Conservation (phyloP, 148 eudicot species). For the Cornus controversa region DNA sequence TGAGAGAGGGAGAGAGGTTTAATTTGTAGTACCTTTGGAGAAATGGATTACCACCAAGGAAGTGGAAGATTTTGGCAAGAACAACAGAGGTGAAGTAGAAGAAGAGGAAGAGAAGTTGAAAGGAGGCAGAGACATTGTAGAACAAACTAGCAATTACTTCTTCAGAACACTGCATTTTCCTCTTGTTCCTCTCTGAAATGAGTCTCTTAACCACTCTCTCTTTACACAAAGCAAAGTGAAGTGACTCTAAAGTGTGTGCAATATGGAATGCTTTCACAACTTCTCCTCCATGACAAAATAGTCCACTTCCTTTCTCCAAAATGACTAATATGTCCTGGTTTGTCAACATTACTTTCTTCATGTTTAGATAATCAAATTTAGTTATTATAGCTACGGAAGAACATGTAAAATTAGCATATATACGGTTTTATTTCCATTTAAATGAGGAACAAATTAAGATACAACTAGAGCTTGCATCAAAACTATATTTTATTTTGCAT, state of each 20-base stretch:
- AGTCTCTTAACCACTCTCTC: slow-evolving; percentile 1
- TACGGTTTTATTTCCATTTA: too few species aligned
- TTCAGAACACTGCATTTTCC: slow-evolving; percentile 79
- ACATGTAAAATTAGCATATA: neutral
- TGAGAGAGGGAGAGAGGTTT: neutral
- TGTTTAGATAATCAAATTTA: too few species aligned
- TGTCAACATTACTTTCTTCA: neutral
- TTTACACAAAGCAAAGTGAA: slow-evolving; percentile 20
- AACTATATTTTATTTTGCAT: too few species aligned
- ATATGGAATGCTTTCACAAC: slow-evolving; percentile 32
- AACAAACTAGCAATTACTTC: slow-evolving; percentile 59
- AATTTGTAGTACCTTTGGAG: slow-evolving; percentile 32
- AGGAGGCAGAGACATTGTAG: slow-evolving; percentile 46
- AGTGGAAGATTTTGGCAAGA: slow-evolving; percentile 55
- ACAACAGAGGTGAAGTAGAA: slow-evolving; percentile 60
- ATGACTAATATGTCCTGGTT: slow-evolving; percentile 23
- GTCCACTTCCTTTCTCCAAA: neutral
- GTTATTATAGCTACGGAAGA: neutral
- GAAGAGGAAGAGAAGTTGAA: slow-evolving; percentile 71
- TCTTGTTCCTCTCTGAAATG: slow-evolving; percentile 22
- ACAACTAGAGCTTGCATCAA: too few species aligned
- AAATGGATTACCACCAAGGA: slow-evolving; percentile 49
- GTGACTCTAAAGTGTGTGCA: slow-evolving; percentile 29
- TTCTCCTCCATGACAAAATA: slow-evolving; percentile 11
- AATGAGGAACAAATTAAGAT: too few species aligned